These are phyloP conservation scores for Neofusicoccum parvum DNA, from an alignment of 2,329 filamentous ascomycete genomes.

Conservation along the genomic window DNA sequence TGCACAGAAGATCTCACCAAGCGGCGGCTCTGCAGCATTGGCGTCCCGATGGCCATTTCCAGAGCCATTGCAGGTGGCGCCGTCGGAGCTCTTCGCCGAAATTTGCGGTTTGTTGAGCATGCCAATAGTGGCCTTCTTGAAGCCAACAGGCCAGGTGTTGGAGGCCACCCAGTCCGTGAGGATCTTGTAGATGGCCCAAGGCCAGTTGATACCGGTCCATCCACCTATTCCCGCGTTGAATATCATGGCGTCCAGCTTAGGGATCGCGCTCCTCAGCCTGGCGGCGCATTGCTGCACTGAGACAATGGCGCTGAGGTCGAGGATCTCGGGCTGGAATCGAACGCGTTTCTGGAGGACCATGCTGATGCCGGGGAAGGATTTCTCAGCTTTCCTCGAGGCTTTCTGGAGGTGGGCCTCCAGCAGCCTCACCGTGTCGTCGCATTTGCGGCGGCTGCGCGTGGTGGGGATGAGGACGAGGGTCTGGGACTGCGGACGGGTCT, in stretches of 20 bases:
- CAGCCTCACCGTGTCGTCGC: slow-evolving; percentile 67
- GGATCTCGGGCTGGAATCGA: slow-evolving; percentile 57
- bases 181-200: slow-evolving; percentile 56
- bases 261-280: slow-evolving; percentile 58
- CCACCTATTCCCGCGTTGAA: slow-evolving; percentile 89
- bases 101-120: slow-evolving; percentile 58
- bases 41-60: slow-evolving; percentile 22
- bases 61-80: slow-evolving; percentile 19
- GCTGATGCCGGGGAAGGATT: slow-evolving; percentile 40
- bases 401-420: slow-evolving; percentile 65
- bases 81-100: slow-evolving; percentile 25
- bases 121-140: slow-evolving; percentile 67
- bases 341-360: slow-evolving; percentile 48
- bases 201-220: slow-evolving; percentile 78
- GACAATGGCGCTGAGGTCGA: slow-evolving; percentile 60
- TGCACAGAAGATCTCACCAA: slow-evolving; percentile 84
- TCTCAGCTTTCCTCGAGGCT: slow-evolving; percentile 41
- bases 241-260: slow-evolving; percentile 76
- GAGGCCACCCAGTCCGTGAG: slow-evolving; percentile 67
- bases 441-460: slow-evolving; percentile 75
- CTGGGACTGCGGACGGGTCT: slow-evolving; percentile 64
- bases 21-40: slow-evolving; percentile 51
- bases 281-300: slow-evolving; percentile 58
- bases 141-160: slow-evolving; percentile 73
- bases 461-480: slow-evolving; percentile 81